These are phyloP conservation scores for Plasmodium malariae DNA, from an alignment of 169 alveolate genomes.

Conservation along the genomic window DNA sequence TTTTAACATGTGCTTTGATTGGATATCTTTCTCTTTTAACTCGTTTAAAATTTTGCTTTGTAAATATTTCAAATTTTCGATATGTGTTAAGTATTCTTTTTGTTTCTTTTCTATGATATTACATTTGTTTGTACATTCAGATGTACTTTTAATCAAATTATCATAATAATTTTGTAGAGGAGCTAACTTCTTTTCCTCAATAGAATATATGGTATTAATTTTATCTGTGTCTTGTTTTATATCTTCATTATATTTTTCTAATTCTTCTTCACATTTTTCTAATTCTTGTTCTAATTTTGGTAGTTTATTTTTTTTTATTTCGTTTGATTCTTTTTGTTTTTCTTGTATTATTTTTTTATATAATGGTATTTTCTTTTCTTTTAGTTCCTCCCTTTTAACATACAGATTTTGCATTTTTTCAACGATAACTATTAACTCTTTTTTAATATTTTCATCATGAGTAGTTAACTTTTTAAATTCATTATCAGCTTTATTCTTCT, in stretches of 20 bases:
- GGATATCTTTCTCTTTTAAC: slow-evolving; percentile 53
- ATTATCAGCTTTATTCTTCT: slow-evolving; percentile 80
- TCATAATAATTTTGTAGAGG: slow-evolving; percentile 84
- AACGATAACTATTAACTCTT: slow-evolving; percentile 80
- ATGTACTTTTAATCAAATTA: slow-evolving; percentile 60
- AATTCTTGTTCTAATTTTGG: slow-evolving; percentile 80
- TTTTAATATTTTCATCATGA: slow-evolving; percentile 87
- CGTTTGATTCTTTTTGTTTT: slow-evolving; percentile 75
- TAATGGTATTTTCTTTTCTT: slow-evolving; percentile 75
- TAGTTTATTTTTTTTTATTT: slow-evolving; percentile 77
- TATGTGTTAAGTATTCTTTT: slow-evolving; percentile 27
- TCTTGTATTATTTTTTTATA: slow-evolving; percentile 78
- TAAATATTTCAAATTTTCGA: slow-evolving; percentile 29
- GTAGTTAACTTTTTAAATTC: slow-evolving; percentile 82
- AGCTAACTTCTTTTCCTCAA: slow-evolving; percentile 80
- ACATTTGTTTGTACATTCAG: slow-evolving; percentile 73
- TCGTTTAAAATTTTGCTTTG: slow-evolving; percentile 65
- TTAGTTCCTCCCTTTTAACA: slow-evolving; percentile 76
- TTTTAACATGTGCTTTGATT: slow-evolving; percentile 33
- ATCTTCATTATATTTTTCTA: slow-evolving; percentile 78
- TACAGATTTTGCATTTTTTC: slow-evolving; percentile 82
- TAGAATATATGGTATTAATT: slow-evolving; percentile 76
- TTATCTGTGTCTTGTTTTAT: slow-evolving; percentile 78
- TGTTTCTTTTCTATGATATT: slow-evolving; percentile 78
- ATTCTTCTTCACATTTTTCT: slow-evolving; percentile 81